Evolutionary conservation across 768 basidiomycete species (phyloP).

Genomic region (Pleurotus platypus): DNA sequence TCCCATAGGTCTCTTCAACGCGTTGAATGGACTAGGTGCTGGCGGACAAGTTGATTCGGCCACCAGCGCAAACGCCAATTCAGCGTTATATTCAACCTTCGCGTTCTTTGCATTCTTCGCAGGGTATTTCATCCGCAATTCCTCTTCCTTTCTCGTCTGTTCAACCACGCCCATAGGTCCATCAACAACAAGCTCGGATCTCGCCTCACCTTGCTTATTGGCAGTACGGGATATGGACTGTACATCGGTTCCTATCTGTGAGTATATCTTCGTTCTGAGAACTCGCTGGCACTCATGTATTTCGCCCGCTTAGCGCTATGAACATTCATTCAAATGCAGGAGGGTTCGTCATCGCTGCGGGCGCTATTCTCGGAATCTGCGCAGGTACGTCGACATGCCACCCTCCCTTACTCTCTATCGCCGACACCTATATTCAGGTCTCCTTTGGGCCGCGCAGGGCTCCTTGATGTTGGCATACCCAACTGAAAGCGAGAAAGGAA

Average conservation of each 20-base stretch:
- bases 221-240: slow-evolving; percentile 70
- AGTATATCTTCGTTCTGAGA: slow-evolving; percentile 17
- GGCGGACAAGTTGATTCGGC: slow-evolving; percentile 54
- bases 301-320: slow-evolving; percentile 40
- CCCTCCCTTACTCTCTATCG: slow-evolving; percentile 29
- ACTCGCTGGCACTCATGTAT: neutral
- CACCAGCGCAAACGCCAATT: slow-evolving; percentile 54
- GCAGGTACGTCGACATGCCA: slow-evolving; percentile 30
- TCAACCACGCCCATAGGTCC: slow-evolving; percentile 38
- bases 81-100: slow-evolving; percentile 54
- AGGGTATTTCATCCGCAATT: slow-evolving; percentile 38
- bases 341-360: slow-evolving; percentile 65
- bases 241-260: slow-evolving; percentile 74
- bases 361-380: slow-evolving; percentile 72
- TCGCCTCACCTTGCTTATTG: slow-evolving; percentile 68
- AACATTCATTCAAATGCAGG: slow-evolving; percentile 65
- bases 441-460: slow-evolving; percentile 84
- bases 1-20: slow-evolving; percentile 57
- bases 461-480: slow-evolving; percentile 81
- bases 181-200: slow-evolving; percentile 79
- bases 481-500: slow-evolving; percentile 73
- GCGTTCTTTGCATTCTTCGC: slow-evolving; percentile 63
- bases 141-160: neutral
- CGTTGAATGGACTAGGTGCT: slow-evolving; percentile 59
- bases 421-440: slow-evolving; percentile 62